A percentile compares a stretch with the other conserved stretches of the same genome.
Evolutionary conservation across 352 stramenopile species (phyloP).

Genomic region (Pythium angustatum): DNA sequence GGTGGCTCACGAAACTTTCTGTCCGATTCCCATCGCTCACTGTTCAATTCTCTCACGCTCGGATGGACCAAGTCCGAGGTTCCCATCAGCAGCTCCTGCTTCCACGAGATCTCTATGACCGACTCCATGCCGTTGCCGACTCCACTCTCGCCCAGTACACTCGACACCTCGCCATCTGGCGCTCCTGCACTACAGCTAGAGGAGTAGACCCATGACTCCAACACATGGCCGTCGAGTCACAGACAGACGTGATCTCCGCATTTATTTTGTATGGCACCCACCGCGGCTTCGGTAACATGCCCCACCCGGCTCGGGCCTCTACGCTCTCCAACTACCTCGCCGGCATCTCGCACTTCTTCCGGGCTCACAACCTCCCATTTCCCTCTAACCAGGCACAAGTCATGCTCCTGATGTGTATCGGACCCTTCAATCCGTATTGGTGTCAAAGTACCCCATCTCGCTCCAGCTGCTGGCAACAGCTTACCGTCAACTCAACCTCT

Average conservation of each 20-base stretch:
- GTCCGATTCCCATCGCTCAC: not conserved
- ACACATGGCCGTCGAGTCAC: not conserved
- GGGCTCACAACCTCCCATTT: not conserved
- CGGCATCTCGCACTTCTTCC: not conserved
- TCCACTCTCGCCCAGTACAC: constrained; percentile 15
- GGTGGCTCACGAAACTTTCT: constrained; percentile 1
- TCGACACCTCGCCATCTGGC: constrained; percentile 5
- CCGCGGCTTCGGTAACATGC: not conserved
- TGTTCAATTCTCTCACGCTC: not conserved
- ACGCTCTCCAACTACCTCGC: not conserved
- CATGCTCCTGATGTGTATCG: not conserved
- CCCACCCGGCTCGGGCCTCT: not conserved
- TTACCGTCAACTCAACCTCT: not conserved
- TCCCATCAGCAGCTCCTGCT: not conserved
- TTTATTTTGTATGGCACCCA: constrained; percentile 1
- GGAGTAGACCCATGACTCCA: not conserved
- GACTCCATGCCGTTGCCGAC: constrained; percentile 13
- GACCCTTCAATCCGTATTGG: not conserved
- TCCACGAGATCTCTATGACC: constrained; percentile 6
- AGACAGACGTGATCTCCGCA: constrained; percentile 9
- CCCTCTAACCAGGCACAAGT: not conserved
- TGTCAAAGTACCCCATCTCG: not conserved
- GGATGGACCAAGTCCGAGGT: constrained; percentile 2
- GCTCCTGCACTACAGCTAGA: not conserved
- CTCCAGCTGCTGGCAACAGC: not conserved